phyloP scores from a whole-genome alignment of 257 asterid species.

The Forsythia suspensa region DNA sequence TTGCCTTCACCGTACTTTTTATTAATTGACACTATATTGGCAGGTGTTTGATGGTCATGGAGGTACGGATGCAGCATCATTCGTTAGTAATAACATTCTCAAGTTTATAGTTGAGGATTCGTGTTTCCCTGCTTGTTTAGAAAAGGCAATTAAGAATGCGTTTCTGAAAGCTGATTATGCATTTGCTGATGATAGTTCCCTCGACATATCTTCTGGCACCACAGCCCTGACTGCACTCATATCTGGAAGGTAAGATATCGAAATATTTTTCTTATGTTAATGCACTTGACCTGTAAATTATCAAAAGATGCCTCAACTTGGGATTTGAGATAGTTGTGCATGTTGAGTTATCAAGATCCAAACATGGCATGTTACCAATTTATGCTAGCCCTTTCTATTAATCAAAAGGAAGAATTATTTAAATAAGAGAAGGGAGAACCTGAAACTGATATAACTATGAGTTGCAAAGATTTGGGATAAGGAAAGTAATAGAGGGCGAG shows the following conservation, averaged over 20 bases:
- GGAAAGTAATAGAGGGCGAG: background rate
- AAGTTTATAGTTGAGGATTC: conserved; percentile 72
- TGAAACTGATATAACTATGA: background rate
- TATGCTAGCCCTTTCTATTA: background rate
- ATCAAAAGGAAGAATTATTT: background rate
- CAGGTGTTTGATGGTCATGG: conserved; percentile 99
- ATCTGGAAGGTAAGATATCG: conserved; percentile 60
- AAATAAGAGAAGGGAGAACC: background rate
- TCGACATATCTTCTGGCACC: conserved; percentile 91
- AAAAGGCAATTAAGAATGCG: conserved; percentile 79
- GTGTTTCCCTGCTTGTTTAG: conserved; percentile 61
- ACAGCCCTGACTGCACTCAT: conserved; percentile 83
- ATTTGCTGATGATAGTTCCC: conserved; percentile 71
- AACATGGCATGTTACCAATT: background rate
- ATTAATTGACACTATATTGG: conserved; percentile 14
- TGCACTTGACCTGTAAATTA: conserved; percentile 9
- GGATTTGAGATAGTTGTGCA: background rate
- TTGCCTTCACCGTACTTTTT: background rate
- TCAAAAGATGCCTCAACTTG: background rate
- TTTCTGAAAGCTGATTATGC: conserved; percentile 80
- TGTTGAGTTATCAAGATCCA: background rate
- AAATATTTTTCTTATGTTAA: background rate
- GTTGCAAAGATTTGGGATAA: background rate
- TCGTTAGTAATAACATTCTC: conserved; percentile 68
- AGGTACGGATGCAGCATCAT: conserved; percentile 86